phyloP scores from a whole-genome alignment of 2,329 filamentous ascomycete genomes.

The Monilinia fructicola region DNA sequence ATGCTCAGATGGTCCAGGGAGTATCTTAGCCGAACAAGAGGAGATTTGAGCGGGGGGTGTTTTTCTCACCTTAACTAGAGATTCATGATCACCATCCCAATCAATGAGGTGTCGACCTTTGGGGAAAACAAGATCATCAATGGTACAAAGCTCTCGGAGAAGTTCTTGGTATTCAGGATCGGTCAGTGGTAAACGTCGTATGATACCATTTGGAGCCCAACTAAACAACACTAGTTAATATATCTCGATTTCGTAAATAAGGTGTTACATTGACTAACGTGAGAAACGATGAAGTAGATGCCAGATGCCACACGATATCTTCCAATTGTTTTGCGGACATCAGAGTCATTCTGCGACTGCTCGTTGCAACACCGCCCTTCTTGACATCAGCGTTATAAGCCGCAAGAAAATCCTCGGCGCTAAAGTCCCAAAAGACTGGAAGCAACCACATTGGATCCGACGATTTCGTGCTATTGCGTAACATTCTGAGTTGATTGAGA shows the following conservation, averaged over 20 bases:
- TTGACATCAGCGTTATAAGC: neutral
- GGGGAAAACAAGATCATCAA: neutral
- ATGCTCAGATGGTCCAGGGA: no score
- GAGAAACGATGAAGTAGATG: neutral
- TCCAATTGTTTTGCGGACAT: neutral
- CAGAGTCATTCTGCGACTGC: neutral
- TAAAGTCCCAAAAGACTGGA: constrained; percentile 4
- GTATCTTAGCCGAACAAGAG: neutral
- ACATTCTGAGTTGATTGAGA: neutral
- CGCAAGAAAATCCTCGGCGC: neutral
- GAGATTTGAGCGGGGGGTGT: no score
- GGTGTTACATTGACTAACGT: neutral
- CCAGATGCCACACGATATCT: neutral
- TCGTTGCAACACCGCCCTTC: no score
- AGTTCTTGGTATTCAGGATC: neutral
- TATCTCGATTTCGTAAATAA: neutral
- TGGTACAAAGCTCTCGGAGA: neutral
- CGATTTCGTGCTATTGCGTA: neutral
- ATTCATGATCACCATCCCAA: neutral
- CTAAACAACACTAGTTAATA: neutral
- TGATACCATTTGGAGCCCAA: constrained; percentile 8
- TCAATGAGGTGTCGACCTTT: neutral
- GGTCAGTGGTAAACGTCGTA: constrained; percentile 5
- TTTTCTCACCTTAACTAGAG: neutral
- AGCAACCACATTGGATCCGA: neutral